Evolutionary conservation across 2,329 filamentous ascomycete species (phyloP).

Genomic region (Fusarium humuli): DNA sequence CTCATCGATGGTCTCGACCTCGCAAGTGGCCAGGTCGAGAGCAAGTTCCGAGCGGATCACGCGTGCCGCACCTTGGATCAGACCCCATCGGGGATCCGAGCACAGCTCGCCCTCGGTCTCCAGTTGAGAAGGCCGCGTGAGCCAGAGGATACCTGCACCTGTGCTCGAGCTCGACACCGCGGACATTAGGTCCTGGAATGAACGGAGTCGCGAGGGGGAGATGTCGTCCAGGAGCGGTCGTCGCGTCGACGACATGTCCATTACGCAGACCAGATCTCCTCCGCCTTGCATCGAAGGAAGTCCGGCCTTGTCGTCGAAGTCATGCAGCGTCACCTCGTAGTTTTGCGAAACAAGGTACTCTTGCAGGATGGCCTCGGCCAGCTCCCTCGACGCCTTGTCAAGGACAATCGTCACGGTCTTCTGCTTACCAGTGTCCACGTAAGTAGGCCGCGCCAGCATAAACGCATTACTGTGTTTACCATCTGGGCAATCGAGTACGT

Average conservation of each 20-base stretch:
- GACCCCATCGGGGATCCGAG: constrained; percentile 8
- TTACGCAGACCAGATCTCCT: constrained; percentile 7
- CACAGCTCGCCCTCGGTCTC: constrained; percentile 1
- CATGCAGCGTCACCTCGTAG: constrained; percentile 8
- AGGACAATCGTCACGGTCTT: constrained; percentile 7
- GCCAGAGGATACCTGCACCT: constrained; percentile 8
- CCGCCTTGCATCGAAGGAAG: constrained; percentile 5
- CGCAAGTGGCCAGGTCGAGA: constrained; percentile 6
- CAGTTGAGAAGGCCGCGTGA: constrained; percentile 7
- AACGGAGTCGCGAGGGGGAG: constrained; percentile 3
- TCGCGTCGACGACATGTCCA: constrained; percentile 7
- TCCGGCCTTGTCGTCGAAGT: neutral
- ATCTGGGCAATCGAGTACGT: constrained; percentile 6
- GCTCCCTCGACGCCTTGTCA: constrained; percentile 2
- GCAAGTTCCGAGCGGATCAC: constrained; percentile 6
- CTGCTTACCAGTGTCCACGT: constrained; percentile 2
- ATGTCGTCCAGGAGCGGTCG: constrained; percentile 6
- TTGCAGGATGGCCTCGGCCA: constrained; percentile 2
- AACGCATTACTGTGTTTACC: constrained; percentile 3
- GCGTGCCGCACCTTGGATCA: constrained; percentile 3
- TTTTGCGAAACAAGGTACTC: constrained; percentile 2
- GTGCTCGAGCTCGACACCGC: constrained; percentile 2
- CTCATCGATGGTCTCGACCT: constrained; percentile 3
- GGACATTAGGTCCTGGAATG: constrained; percentile 8
- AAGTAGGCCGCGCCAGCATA: constrained; percentile 4